Percentiles rank a stretch among this genome's conserved stretches.
These are phyloP conservation scores for Nannizziopsis barbatae DNA, from an alignment of 2,329 filamentous ascomycete genomes.

Conservation along the genomic window DNA sequence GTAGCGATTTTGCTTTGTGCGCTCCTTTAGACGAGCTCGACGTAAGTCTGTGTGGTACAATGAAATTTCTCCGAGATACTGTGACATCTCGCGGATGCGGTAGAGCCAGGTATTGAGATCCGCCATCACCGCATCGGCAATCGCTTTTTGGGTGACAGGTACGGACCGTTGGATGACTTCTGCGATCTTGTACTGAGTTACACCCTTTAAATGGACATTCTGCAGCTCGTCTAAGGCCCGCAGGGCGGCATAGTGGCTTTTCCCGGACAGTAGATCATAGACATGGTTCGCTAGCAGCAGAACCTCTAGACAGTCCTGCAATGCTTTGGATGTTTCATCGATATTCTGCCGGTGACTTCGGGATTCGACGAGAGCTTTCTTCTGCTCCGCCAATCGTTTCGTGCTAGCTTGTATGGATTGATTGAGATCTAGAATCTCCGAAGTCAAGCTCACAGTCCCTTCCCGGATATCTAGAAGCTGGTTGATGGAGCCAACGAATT, in stretches of 20 bases:
- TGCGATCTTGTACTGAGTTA: constrained; percentile 87
- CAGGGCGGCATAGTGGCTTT: constrained; percentile 89
- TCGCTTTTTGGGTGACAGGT: constrained; percentile 79
- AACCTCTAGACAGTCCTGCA: constrained; percentile 86
- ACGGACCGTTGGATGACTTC: constrained; percentile 94
- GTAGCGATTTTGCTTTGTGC: constrained; percentile 63
- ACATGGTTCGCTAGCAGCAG: constrained; percentile 86
- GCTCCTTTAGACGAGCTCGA: constrained; percentile 68
- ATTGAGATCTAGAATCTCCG: constrained; percentile 84
- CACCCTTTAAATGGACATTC: constrained; percentile 88
- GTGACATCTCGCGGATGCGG: constrained; percentile 86
- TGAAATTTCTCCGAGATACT: constrained; percentile 89
- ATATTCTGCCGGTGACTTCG: constrained; percentile 89
- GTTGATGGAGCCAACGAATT: constrained; percentile 87
- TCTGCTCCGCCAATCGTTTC: constrained; percentile 86
- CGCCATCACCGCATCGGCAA: constrained; percentile 92
- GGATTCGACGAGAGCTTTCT: constrained; percentile 86
- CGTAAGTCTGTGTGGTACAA: constrained; percentile 93
- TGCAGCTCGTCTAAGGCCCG: constrained; percentile 91
- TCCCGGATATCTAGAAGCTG: constrained; percentile 86
- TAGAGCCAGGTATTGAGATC: constrained; percentile 96
- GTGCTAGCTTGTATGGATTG: constrained; percentile 92
- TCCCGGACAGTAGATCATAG: constrained; percentile 79
- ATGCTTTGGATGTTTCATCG: constrained; percentile 75
- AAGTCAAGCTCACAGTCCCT: constrained; percentile 75